Percentiles rank a stretch among this genome's conserved stretches.
phyloP scores from a whole-genome alignment of 73 alveolate species.

The Paramecium bursaria region DNA sequence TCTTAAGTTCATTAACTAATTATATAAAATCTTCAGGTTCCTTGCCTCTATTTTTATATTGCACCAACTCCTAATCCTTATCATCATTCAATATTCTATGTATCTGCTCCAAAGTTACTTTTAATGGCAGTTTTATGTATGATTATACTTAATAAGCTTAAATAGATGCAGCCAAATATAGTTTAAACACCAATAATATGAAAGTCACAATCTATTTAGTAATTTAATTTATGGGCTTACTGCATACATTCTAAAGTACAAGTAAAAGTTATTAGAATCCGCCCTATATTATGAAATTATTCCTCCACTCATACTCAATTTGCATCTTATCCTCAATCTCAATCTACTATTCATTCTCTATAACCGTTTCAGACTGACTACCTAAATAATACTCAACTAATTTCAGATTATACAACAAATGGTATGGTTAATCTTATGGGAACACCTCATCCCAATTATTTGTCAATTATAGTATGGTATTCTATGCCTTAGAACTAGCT shows the following conservation, averaged over 20 bases:
- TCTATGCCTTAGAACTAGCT: not conserved
- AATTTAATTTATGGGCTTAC: not conserved
- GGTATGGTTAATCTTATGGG: constrained; percentile 28
- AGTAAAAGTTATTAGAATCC: not conserved
- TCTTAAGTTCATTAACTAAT: not conserved
- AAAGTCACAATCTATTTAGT: constrained; percentile 45
- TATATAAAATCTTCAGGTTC: constrained; percentile 14
- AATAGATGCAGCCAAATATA: constrained; percentile 67
- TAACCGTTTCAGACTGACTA: not conserved
- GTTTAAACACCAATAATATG: constrained; percentile 56
- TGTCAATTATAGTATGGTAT: not conserved
- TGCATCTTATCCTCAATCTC: not conserved
- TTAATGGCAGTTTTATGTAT: constrained; percentile 59
- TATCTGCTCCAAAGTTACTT: constrained; percentile 17
- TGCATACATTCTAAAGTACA: not conserved
- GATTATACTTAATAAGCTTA: constrained; percentile 50
- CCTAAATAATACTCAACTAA: not conserved
- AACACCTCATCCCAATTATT: not conserved
- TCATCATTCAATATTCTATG: not conserved
- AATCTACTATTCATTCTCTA: too few species aligned
- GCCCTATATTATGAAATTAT: not conserved
- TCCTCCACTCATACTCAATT: not conserved
- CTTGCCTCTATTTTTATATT: constrained; percentile 1
- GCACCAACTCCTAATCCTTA: not conserved
- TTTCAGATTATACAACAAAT: constrained; percentile 10